Conservation (phyloP, 2,329 filamentous ascomycete genomes). For the Alternaria viburni region DNA sequence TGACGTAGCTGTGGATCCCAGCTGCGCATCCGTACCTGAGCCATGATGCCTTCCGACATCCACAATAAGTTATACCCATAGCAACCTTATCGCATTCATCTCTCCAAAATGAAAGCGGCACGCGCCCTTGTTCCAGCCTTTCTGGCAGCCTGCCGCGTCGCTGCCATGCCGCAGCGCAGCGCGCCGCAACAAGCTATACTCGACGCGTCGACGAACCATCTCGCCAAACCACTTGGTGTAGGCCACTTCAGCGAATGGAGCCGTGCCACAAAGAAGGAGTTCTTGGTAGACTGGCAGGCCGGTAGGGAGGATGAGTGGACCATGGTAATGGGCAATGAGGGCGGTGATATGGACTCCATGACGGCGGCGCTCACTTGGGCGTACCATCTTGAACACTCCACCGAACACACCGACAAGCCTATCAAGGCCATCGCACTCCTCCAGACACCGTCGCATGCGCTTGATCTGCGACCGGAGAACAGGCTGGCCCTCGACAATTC, state of each 20-base stretch:
- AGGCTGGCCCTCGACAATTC: constrained; percentile 54
- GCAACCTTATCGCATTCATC: neutral
- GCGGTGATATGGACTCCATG: constrained; percentile 54
- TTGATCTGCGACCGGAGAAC: constrained; percentile 58
- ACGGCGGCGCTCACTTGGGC: constrained; percentile 56
- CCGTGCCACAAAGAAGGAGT: constrained; percentile 54
- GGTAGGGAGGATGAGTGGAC: constrained; percentile 53
- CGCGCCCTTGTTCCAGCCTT: constrained; percentile 19
- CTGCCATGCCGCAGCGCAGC: constrained; percentile 25
- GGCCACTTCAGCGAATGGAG: constrained; percentile 59
- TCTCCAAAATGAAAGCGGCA: constrained; percentile 24
- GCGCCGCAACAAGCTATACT: constrained; percentile 26
- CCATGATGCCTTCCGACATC: neutral
- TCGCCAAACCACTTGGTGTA: constrained; percentile 42
- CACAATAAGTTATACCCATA: neutral
- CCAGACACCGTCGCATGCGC: constrained; percentile 54
- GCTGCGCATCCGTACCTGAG: constrained; percentile 3
- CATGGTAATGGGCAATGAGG: constrained; percentile 56
- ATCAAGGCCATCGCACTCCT: constrained; percentile 56
- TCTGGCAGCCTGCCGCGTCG: constrained; percentile 15
- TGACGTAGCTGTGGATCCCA: constrained; percentile 9
- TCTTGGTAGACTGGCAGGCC: constrained; percentile 56
- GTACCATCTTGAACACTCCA: constrained; percentile 56
- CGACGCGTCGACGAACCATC: constrained; percentile 13
- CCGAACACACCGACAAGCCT: constrained; percentile 51